These are phyloP conservation scores for Nakazawaea pomicola DNA, from an alignment of 805 yeast species.

Conservation along the genomic window DNA sequence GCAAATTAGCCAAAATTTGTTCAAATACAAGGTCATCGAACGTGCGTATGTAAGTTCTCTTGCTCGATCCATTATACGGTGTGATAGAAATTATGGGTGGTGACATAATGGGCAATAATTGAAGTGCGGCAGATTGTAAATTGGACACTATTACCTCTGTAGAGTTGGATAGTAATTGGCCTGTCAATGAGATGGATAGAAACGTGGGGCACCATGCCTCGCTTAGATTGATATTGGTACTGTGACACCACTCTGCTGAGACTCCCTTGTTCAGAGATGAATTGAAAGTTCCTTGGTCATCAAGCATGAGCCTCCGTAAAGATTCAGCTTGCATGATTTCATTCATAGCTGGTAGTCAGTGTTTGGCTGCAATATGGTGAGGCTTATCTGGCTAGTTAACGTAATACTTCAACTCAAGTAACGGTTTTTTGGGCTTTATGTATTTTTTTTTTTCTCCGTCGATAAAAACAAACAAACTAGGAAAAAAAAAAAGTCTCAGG, in stretches of 20 bases:
- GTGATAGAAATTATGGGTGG: conserved; percentile 38
- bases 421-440: neutral
- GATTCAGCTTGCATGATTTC: conserved; percentile 1
- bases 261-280: neutral
- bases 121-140: conserved; percentile 25
- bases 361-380: no score
- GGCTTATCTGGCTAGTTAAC: no score
- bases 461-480: no score
- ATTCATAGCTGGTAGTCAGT: conserved; percentile 4
- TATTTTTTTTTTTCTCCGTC: no score
- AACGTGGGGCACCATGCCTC: conserved; percentile 20
- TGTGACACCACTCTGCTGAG: conserved; percentile 20
- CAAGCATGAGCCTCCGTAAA: conserved; percentile 1
- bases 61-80: conserved; percentile 32
- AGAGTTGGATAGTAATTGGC: conserved; percentile 21
- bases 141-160: conserved; percentile 18
- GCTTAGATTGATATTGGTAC: conserved; percentile 8
- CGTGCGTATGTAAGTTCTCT: conserved; percentile 24
- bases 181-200: conserved; percentile 21
- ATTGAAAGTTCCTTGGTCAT: neutral
- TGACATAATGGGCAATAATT: conserved; percentile 11
- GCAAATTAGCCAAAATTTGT: conserved; percentile 33
- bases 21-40: conserved; percentile 33
- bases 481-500: no score
- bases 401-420: no score